Percentiles rank a stretch among this genome's conserved stretches.
These are phyloP conservation scores for Diaporthe ilicicola DNA, from an alignment of 2,329 filamentous ascomycete genomes.

Conservation along the genomic window DNA sequence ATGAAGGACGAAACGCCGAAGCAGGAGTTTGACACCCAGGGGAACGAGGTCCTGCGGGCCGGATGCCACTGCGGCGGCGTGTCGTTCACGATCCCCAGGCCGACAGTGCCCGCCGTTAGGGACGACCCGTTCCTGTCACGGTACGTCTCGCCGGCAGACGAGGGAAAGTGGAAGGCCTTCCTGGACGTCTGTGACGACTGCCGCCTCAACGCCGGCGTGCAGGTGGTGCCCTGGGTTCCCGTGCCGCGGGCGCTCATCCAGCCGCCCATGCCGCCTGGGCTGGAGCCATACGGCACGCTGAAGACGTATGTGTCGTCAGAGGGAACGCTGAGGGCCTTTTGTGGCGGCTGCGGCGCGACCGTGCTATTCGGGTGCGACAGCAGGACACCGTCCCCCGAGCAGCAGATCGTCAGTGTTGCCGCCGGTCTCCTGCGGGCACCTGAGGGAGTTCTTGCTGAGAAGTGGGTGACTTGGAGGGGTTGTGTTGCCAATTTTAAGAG, in stretches of 20 bases:
- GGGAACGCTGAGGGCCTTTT: slow-evolving; percentile 53
- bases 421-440: slow-evolving; percentile 54
- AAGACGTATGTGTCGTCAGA: slow-evolving; percentile 52
- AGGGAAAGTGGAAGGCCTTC: slow-evolving; percentile 52
- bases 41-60: slow-evolving; percentile 50
- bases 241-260: slow-evolving; percentile 48
- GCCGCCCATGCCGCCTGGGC: slow-evolving; percentile 47
- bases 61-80: slow-evolving; percentile 58
- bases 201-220: slow-evolving; percentile 51
- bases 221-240: slow-evolving; percentile 53
- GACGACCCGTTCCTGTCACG: slow-evolving; percentile 42
- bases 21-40: slow-evolving; percentile 45
- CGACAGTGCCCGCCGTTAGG: slow-evolving; percentile 42
- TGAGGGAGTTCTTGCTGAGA: slow-evolving; percentile 52
- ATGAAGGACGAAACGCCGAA: slow-evolving; percentile 29
- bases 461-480: slow-evolving; percentile 56
- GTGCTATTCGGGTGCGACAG: slow-evolving; percentile 46
- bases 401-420: slow-evolving; percentile 51
- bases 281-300: slow-evolving; percentile 51
- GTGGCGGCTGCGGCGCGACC: slow-evolving; percentile 55
- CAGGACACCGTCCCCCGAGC: slow-evolving; percentile 41
- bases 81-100: slow-evolving; percentile 54
- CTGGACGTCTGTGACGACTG: slow-evolving; percentile 56
- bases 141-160: slow-evolving; percentile 48
- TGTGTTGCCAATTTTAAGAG: slow-evolving; percentile 44